A percentile compares a stretch with the other conserved stretches of the same genome.
Evolutionary conservation across 1,284 basidiomycete genomes (phyloP).

Genomic region (Pholiota adiposa): DNA sequence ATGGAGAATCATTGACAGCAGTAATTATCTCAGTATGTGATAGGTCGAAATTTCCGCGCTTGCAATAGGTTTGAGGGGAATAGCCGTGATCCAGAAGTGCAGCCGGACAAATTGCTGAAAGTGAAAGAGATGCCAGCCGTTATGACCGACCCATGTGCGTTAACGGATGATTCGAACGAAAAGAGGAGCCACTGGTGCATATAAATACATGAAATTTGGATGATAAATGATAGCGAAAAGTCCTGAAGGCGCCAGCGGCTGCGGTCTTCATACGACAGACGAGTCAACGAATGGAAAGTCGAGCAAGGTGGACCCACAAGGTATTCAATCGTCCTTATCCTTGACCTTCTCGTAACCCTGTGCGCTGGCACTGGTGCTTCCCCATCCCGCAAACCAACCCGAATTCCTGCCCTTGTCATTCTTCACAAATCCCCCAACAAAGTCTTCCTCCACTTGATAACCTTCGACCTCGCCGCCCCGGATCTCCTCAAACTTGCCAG

Average conservation of each 20-base stretch:
- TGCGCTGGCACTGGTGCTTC: conserved; percentile 21
- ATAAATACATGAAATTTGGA: neutral
- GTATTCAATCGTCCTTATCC: conserved; percentile 40
- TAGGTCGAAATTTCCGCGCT: too few relatives aligned
- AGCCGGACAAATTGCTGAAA: too few relatives aligned
- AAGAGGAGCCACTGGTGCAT: neutral
- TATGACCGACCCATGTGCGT: too few relatives aligned
- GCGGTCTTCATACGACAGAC: neutral
- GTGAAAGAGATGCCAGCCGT: too few relatives aligned
- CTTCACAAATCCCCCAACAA: conserved; percentile 23
- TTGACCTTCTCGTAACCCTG: conserved; percentile 45
- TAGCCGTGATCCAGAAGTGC: too few relatives aligned
- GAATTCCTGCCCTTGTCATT: conserved; percentile 22
- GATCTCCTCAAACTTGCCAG: conserved; percentile 61
- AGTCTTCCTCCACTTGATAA: conserved; percentile 44
- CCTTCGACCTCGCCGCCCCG: conserved; percentile 70
- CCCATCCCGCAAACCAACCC: conserved; percentile 52
- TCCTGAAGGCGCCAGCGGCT: neutral
- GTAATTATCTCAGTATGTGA: too few relatives aligned
- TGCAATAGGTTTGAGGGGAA: too few relatives aligned
- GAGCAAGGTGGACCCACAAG: neutral
- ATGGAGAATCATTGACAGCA: too few relatives aligned
- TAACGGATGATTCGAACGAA: neutral
- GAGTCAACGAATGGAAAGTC: neutral
- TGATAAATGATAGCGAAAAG: neutral